These are phyloP conservation scores for Erythrophleum ivorense DNA, from an alignment of 331 rosid genomes.

Conservation along the genomic window DNA sequence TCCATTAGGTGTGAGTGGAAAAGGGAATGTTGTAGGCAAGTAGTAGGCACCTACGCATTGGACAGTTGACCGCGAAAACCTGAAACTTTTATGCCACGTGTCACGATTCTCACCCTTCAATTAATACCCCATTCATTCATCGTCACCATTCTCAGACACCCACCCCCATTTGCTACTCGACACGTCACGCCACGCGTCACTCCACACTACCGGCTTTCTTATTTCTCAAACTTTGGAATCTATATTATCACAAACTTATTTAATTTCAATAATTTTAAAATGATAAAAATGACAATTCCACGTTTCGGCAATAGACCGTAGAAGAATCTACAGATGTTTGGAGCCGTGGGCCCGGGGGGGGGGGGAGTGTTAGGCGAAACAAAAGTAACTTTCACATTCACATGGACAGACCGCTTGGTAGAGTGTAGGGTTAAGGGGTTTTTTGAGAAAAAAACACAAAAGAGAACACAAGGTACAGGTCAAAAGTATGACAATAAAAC, in stretches of 20 bases:
- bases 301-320: background rate
- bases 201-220: background rate
- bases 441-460: background rate
- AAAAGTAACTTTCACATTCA: conserved; percentile 4
- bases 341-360: background rate
- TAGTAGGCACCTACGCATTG: background rate
- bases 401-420: background rate
- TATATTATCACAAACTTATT: background rate
- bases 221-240: background rate
- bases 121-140: background rate
- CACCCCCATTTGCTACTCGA: background rate
- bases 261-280: background rate
- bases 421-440: too few relatives aligned
- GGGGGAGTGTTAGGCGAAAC: background rate
- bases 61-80: background rate
- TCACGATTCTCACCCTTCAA: background rate
- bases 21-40: background rate
- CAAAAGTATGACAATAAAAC: background rate
- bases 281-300: background rate
- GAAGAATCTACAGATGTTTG: background rate
- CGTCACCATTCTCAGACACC: background rate
- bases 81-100: background rate
- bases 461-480: background rate
- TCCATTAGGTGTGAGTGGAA: background rate
- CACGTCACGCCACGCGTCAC: conserved; percentile 23